phyloP scores from a whole-genome alignment of 2,329 filamentous ascomycete genomes.

The Epichloe coenophiala region DNA sequence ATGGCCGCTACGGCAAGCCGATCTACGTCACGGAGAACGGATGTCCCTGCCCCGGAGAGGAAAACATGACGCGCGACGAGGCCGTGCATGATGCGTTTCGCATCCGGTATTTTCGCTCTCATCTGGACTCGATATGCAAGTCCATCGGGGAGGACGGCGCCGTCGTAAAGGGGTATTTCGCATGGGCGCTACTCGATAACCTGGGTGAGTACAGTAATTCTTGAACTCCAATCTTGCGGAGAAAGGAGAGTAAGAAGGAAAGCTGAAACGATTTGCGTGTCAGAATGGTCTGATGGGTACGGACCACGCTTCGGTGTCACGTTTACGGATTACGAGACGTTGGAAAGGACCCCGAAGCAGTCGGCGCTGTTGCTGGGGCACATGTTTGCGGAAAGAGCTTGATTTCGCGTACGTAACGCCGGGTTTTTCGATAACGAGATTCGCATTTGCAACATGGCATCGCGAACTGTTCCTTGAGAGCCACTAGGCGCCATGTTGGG shows the following conservation, averaged over 20 bases:
- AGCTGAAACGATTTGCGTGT: background rate
- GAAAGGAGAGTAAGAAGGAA: background rate
- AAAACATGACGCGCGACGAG: slow-evolving; percentile 18
- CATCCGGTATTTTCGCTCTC: slow-evolving; percentile 22
- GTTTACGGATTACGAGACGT: slow-evolving; percentile 23
- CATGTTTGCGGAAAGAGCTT: slow-evolving; percentile 11
- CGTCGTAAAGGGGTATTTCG: slow-evolving; percentile 20
- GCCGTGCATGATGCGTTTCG: slow-evolving; percentile 23
- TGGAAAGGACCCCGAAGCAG: slow-evolving; percentile 24
- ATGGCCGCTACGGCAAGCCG: slow-evolving; percentile 13
- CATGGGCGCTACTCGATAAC: slow-evolving; percentile 23
- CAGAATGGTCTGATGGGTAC: slow-evolving; percentile 25
- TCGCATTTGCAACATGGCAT: too few relatives aligned
- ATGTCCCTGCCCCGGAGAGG: slow-evolving; percentile 22
- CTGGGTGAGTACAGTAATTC: slow-evolving; percentile 10
- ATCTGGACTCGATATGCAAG: slow-evolving; percentile 22
- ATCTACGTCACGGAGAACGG: slow-evolving; percentile 20
- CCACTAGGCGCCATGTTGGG: too few relatives aligned
- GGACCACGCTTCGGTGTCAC: slow-evolving; percentile 25
- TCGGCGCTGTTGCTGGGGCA: slow-evolving; percentile 18
- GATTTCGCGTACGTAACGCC: too few relatives aligned
- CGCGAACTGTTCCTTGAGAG: too few relatives aligned
- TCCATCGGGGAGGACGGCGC: slow-evolving; percentile 17
- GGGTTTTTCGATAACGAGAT: too few relatives aligned
- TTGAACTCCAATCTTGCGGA: too few relatives aligned